Conservation (phyloP, 768 basidiomycete genomes). For the Leccinum imitatum region DNA sequence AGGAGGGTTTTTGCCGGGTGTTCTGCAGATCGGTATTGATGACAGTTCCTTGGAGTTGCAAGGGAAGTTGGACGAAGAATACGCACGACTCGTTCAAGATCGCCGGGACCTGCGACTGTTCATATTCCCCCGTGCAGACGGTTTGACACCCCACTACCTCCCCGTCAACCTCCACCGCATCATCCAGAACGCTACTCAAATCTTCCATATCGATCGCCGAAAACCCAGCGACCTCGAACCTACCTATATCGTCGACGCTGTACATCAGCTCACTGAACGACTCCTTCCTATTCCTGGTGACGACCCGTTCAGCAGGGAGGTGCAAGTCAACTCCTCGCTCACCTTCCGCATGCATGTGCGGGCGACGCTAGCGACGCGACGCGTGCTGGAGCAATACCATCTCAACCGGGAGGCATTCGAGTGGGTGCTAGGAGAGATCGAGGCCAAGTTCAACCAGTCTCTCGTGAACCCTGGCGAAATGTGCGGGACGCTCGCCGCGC, state of each 20-base stretch:
- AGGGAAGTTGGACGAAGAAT: constrained; percentile 80
- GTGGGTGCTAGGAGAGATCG: constrained; percentile 95
- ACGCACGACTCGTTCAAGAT: constrained; percentile 62
- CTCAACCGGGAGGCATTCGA: constrained; percentile 93
- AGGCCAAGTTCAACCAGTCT: constrained; percentile 93
- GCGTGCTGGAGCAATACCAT: constrained; percentile 85
- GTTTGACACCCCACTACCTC: constrained; percentile 75
- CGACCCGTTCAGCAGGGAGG: constrained; percentile 69
- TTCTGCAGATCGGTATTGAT: constrained; percentile 85
- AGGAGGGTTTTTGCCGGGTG: constrained; percentile 76
- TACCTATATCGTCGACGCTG: constrained; percentile 76
- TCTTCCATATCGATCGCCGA: constrained; percentile 94
- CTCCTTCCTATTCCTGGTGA: constrained; percentile 88
- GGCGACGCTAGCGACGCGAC: constrained; percentile 81
- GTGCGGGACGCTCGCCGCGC: constrained; percentile 97
- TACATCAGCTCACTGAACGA: constrained; percentile 71
- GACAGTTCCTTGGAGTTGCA: constrained; percentile 84
- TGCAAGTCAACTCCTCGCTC: constrained; percentile 86
- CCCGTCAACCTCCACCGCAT: constrained; percentile 96
- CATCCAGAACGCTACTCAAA: constrained; percentile 91
- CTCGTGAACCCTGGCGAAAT: constrained; percentile 95
- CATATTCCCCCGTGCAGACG: constrained; percentile 77
- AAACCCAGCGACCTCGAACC: constrained; percentile 94
- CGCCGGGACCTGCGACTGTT: constrained; percentile 76
- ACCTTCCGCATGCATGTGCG: constrained; percentile 94